These are phyloP conservation scores for Kwoniella botswanensis DNA, from an alignment of 768 basidiomycete species.

Conservation along the genomic window DNA sequence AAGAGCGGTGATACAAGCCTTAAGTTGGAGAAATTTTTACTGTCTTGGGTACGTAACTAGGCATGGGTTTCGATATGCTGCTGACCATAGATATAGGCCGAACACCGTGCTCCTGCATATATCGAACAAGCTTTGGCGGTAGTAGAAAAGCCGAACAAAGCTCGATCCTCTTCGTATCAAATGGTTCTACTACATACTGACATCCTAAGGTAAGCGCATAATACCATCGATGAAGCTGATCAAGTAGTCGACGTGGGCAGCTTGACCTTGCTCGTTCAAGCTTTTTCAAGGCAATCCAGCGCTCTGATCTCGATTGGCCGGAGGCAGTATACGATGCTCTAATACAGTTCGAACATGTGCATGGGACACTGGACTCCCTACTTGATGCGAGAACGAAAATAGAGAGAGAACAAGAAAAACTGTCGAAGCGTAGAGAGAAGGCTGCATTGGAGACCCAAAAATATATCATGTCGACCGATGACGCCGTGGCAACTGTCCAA, in stretches of 20 bases:
- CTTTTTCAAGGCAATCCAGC: slow-evolving; percentile 70
- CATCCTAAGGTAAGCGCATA: slow-evolving; percentile 31
- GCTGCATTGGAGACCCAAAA: slow-evolving; percentile 24
- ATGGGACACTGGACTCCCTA: slow-evolving; percentile 70
- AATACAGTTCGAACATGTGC: slow-evolving; percentile 81
- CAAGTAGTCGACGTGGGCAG: slow-evolving; percentile 51
- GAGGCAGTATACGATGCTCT: slow-evolving; percentile 92
- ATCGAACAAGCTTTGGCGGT: slow-evolving; percentile 63
- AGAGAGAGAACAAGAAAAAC: slow-evolving; percentile 55
- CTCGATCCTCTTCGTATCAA: slow-evolving; percentile 39
- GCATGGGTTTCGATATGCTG: neutral
- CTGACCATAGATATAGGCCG: slow-evolving; percentile 28
- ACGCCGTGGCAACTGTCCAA: neutral
- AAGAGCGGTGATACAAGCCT: slow-evolving; percentile 74
- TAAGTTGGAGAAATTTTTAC: slow-evolving; percentile 81
- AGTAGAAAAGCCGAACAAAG: slow-evolving; percentile 38
- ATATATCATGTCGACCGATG: neutral
- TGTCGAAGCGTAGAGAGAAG: slow-evolving; percentile 38
- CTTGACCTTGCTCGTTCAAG: slow-evolving; percentile 68
- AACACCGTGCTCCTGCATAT: slow-evolving; percentile 28
- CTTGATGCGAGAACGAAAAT: slow-evolving; percentile 29
- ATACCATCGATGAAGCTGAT: neutral
- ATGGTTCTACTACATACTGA: slow-evolving; percentile 36
- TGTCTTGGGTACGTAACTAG: slow-evolving; percentile 69
- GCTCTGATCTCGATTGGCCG: slow-evolving; percentile 84